phyloP scores from a whole-genome alignment of 2,329 filamentous ascomycete genomes.

The Aspergillus pseudotamarii region DNA sequence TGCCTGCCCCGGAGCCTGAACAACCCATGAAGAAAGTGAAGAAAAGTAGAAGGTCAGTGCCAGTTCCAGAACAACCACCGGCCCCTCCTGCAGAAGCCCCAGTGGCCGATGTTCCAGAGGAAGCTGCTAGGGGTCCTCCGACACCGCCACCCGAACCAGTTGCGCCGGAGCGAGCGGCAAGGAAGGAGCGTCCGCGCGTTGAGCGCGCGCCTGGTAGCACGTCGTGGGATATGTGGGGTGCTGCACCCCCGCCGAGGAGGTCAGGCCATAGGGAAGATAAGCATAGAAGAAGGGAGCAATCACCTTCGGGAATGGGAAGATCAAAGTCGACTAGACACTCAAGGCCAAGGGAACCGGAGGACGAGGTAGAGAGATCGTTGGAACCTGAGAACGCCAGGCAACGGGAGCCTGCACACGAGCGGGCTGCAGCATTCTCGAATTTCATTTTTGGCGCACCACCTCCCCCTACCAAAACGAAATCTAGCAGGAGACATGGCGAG shows the following conservation, averaged over 20 bases:
- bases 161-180: slow-evolving; percentile 57
- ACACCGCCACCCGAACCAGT: slow-evolving; percentile 59
- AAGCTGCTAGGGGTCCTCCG: slow-evolving; percentile 40
- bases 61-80: slow-evolving; percentile 45
- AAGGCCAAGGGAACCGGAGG: slow-evolving; percentile 62
- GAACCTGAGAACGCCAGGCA: slow-evolving; percentile 69
- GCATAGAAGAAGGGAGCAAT: slow-evolving; percentile 40
- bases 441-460: slow-evolving; percentile 70
- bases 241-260: slow-evolving; percentile 53
- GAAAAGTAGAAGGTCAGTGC: slow-evolving; percentile 24
- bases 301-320: slow-evolving; percentile 50
- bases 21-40: slow-evolving; percentile 40
- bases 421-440: slow-evolving; percentile 61
- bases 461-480: slow-evolving; percentile 60
- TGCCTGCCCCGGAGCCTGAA: slow-evolving; percentile 25
- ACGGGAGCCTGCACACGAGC: slow-evolving; percentile 57
- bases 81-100: slow-evolving; percentile 52
- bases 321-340: slow-evolving; percentile 63
- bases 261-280: slow-evolving; percentile 54
- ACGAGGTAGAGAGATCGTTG: slow-evolving; percentile 66
- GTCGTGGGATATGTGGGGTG: slow-evolving; percentile 77
- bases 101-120: slow-evolving; percentile 24
- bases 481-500: slow-evolving; percentile 64
- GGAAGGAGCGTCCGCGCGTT: slow-evolving; percentile 77
- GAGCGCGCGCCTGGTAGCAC: slow-evolving; percentile 67